Evolutionary conservation across 2,329 filamentous ascomycete genomes (phyloP), one percentile per base, ranked within the genome.

Genomic region (Trichoderma hamatum): DNA sequence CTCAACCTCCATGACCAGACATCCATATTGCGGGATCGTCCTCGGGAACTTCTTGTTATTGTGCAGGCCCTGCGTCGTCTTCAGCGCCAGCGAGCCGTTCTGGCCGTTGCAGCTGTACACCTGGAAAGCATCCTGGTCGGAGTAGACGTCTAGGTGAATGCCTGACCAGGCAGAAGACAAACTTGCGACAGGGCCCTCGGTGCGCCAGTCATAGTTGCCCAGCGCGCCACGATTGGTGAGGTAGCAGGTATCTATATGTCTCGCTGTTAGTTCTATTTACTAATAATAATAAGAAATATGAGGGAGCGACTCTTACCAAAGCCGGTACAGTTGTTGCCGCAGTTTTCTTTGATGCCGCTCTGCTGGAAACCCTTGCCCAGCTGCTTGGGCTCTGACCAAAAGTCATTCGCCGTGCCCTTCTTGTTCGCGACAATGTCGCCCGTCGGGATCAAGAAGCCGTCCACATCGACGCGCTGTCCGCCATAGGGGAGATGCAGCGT

Each of bases 1-100:
- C 84, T 97, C 88, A 14, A 96, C 92, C 82, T 97, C 95, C 79
- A 97, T 86, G 60, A 97, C 95, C 30, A 97, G 76, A 79, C 95
- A 97, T 36, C 93, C 94, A 76, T 94, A 93, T 82, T 94, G 78
- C 68, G 88, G 85, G 30, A 93, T 90, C 9, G 86, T 86, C 46
- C 89, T 84, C 3, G 88, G 86, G 73, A 89, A 86, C 36, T 82
- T 80, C 1, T 80, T 71, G 70, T 86, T 80, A 71, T 86, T 83
- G 71, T 83, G 79, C 4, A 91, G 81, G 19, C 91, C 91, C 78
- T 94, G 92, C 0, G 88, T 90, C 70, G 82, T 82, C 83, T 94
- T 94, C 71, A 94, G 81, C 0, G 91, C 82, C 71, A 91, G 80
- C 1, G 84, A 84, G 73, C 92, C 92, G 80, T 96, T 89, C 81